Evolutionary conservation across 2,329 filamentous ascomycete genomes (phyloP).

Genomic region (Endoconidiophora laricicola): DNA sequence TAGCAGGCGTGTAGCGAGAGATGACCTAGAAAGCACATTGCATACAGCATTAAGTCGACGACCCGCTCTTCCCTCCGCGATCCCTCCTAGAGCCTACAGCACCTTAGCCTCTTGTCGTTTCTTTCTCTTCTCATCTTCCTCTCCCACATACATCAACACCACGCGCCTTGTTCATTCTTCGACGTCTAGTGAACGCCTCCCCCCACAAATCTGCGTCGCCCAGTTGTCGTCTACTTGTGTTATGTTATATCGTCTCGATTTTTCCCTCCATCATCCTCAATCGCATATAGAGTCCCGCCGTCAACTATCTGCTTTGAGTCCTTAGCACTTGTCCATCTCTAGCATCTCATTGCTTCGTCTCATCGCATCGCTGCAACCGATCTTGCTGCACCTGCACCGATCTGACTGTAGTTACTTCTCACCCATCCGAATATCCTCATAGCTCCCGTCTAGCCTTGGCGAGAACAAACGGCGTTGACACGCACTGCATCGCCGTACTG

Average conservation of each 20-base stretch:
- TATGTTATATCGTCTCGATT: not conserved
- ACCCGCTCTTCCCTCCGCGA: constrained; percentile 9
- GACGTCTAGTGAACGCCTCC: not conserved
- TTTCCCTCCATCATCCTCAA: not conserved
- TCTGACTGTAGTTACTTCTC: not conserved
- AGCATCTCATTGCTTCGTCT: no score
- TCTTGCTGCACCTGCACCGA: no score
- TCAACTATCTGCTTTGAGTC: not conserved
- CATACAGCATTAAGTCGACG: not conserved
- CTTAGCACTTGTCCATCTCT: no score
- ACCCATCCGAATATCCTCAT: not conserved
- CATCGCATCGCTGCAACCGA: no score
- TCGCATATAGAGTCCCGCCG: not conserved
- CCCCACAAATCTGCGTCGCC: not conserved
- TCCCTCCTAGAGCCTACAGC: constrained; percentile 2
- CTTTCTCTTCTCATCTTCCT: constrained; percentile 5
- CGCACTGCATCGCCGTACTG: no score
- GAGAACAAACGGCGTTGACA: no score
- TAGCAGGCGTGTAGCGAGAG: no score
- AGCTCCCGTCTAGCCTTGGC: no score
- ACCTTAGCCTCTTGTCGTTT: constrained; percentile 3
- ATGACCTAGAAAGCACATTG: not conserved
- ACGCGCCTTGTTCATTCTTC: constrained; percentile 2
- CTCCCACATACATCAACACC: not conserved
- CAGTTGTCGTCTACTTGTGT: no score